A percentile compares a stretch with the other conserved stretches of the same genome.
These are phyloP conservation scores for Arctium lappa DNA, from an alignment of 129 eudicot genomes.

Conservation along the genomic window DNA sequence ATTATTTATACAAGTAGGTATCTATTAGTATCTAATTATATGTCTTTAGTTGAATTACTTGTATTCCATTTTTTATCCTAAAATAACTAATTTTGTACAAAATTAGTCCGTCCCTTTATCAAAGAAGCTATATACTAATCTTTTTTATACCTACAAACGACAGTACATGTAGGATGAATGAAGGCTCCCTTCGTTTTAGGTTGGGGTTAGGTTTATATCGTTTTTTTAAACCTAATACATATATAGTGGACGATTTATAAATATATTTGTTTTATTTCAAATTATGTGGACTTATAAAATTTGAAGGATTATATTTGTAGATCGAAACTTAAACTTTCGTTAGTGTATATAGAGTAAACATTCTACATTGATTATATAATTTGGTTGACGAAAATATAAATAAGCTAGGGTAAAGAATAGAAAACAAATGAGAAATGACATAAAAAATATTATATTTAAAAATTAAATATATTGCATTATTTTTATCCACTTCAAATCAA, in stretches of 20 bases:
- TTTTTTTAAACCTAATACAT: neutral
- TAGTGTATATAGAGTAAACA: neutral
- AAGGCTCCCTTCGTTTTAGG: neutral
- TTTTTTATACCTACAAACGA: neutral
- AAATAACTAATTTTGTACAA: neutral
- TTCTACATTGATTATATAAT: too few species aligned
- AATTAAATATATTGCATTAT: neutral
- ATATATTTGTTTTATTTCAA: too few species aligned
- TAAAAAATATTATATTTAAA: too few species aligned
- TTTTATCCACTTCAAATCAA: neutral
- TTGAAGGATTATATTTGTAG: too few species aligned
- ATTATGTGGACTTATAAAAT: neutral
- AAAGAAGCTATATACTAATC: too few species aligned
- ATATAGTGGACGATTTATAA: neutral
- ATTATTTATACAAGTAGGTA: too few species aligned
- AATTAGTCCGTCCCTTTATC: neutral
- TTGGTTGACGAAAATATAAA: neutral
- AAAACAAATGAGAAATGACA: neutral
- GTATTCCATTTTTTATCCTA: neutral
- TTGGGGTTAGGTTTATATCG: too few species aligned
- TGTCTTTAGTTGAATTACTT: neutral
- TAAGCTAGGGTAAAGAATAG: neutral
- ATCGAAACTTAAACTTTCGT: too few species aligned
- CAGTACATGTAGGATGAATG: neutral
- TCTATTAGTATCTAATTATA: too few species aligned